Conservation (phyloP, 2,329 filamentous ascomycete species). For the Myriosclerotinia duriaeana region DNA sequence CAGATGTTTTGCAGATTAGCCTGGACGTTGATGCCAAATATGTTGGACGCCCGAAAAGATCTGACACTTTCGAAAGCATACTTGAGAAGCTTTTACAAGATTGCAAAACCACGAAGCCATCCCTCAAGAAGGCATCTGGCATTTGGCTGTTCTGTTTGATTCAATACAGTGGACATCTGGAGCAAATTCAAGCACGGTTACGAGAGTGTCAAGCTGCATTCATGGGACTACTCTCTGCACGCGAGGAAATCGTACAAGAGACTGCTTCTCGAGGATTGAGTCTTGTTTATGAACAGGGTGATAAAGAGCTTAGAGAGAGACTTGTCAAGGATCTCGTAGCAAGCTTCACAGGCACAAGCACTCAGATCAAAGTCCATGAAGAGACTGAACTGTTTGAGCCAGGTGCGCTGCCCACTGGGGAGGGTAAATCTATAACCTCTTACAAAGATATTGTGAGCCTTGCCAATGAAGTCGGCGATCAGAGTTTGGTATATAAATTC, state of each 20-base stretch:
- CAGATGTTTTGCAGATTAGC: constrained; percentile 71
- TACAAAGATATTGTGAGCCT: constrained; percentile 97
- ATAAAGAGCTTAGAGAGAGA: constrained; percentile 70
- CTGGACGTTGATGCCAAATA: constrained; percentile 67
- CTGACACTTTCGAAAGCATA: constrained; percentile 42
- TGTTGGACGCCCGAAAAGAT: constrained; percentile 45
- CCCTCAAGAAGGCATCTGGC: constrained; percentile 84
- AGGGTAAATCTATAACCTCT: constrained; percentile 73
- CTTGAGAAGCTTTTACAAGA: constrained; percentile 73
- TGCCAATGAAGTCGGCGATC: constrained; percentile 94
- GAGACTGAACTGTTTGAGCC: constrained; percentile 70
- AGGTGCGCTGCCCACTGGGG: constrained; percentile 27
- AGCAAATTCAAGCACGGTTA: constrained; percentile 70
- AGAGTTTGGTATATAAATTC: constrained; percentile 94
- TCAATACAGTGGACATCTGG: constrained; percentile 82
- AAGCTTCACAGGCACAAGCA: constrained; percentile 68
- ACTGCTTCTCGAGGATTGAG: constrained; percentile 87
- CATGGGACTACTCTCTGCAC: constrained; percentile 79
- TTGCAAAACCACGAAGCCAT: constrained; percentile 82
- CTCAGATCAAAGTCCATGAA: constrained; percentile 77
- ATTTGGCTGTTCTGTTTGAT: constrained; percentile 94
- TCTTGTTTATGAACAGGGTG: constrained; percentile 92
- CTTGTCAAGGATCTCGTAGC: constrained; percentile 73
- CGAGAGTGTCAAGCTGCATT: constrained; percentile 83
- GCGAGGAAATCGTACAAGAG: constrained; percentile 94